Evolutionary conservation across 2,329 filamentous ascomycete species (phyloP).

Genomic region (Aspergillus oerlinghausenensis): DNA sequence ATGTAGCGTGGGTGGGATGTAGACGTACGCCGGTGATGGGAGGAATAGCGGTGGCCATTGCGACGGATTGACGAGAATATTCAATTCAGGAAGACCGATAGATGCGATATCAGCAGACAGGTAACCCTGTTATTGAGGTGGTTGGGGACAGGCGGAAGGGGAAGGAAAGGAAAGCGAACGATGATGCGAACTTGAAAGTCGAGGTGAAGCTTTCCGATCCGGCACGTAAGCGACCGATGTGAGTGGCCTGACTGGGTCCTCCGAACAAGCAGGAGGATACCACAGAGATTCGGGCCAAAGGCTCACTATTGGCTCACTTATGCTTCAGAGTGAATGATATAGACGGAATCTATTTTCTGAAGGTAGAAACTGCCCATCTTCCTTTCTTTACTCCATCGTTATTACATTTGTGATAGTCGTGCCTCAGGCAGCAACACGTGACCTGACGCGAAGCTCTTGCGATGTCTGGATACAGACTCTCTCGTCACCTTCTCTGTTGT

Average conservation of each 20-base stretch:
- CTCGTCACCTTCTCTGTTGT: slow-evolving; percentile 3
- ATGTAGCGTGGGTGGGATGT: slow-evolving; percentile 11
- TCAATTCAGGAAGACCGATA: slow-evolving; percentile 7
- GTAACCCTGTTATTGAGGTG: slow-evolving; percentile 20
- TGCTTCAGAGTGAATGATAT: neutral
- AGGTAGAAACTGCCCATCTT: neutral
- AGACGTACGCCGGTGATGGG: slow-evolving; percentile 46
- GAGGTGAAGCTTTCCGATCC: slow-evolving; percentile 34
- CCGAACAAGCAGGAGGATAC: neutral
- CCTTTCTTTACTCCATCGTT: neutral
- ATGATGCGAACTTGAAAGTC: slow-evolving; percentile 25
- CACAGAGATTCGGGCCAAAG: neutral
- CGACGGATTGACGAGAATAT: slow-evolving; percentile 18
- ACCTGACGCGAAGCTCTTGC: slow-evolving; percentile 8
- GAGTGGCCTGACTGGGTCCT: slow-evolving; percentile 32
- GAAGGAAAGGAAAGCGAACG: slow-evolving; percentile 17
- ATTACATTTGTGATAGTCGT: neutral
- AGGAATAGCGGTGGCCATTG: slow-evolving; percentile 41
- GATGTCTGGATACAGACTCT: slow-evolving; percentile 9
- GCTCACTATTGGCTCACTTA: neutral
- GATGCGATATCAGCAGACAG: slow-evolving; percentile 15
- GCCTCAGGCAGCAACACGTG: slow-evolving; percentile 25
- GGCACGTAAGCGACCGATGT: slow-evolving; percentile 32
- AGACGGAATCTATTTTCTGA: neutral
- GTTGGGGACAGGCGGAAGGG: slow-evolving; percentile 15